A percentile compares a stretch with the other conserved stretches of the same genome.
Conservation (phyloP, 2,329 filamentous ascomycete species). For the Hymenoscyphus infarciens region DNA sequence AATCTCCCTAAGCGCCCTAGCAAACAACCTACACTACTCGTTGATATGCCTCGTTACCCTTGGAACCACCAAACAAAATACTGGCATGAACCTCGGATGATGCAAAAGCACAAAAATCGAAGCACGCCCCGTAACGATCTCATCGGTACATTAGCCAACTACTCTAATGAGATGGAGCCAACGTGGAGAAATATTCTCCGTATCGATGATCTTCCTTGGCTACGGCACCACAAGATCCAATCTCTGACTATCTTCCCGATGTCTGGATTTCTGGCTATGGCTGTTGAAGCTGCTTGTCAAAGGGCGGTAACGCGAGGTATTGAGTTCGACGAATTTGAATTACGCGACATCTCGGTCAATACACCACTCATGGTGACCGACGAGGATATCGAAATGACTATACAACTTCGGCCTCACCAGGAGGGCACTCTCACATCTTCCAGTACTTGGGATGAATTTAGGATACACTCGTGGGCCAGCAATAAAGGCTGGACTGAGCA, state of each 20-base stretch:
- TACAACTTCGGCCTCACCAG: slow-evolving; percentile 43
- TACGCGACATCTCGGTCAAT: slow-evolving; percentile 46
- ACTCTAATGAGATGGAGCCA: slow-evolving; percentile 31
- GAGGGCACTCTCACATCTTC: slow-evolving; percentile 42
- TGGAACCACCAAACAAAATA: slow-evolving; percentile 52
- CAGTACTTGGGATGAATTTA: slow-evolving; percentile 52
- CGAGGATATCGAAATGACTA: slow-evolving; percentile 48
- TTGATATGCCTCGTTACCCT: slow-evolving; percentile 47
- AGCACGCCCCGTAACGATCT: slow-evolving; percentile 47
- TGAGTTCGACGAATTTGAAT: slow-evolving; percentile 42
- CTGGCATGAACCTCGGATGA: slow-evolving; percentile 46
- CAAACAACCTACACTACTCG: slow-evolving; percentile 31
- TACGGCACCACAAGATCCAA: slow-evolving; percentile 41
- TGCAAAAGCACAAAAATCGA: slow-evolving; percentile 38
- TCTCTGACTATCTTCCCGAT: slow-evolving; percentile 34
- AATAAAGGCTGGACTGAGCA: slow-evolving; percentile 55
- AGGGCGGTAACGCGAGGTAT: slow-evolving; percentile 30
- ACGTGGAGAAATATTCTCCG: slow-evolving; percentile 38
- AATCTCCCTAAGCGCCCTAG: slow-evolving; percentile 41
- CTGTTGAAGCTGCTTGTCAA: slow-evolving; percentile 34
- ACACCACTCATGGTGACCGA: slow-evolving; percentile 47
- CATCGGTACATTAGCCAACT: slow-evolving; percentile 40
- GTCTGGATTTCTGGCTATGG: slow-evolving; percentile 37
- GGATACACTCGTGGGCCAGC: slow-evolving; percentile 51
- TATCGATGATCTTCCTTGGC: slow-evolving; percentile 39